Evolutionary conservation across 768 basidiomycete species (phyloP), one percentile per base, ranked within the genome.

Genomic region (Naganishia antarctica): DNA sequence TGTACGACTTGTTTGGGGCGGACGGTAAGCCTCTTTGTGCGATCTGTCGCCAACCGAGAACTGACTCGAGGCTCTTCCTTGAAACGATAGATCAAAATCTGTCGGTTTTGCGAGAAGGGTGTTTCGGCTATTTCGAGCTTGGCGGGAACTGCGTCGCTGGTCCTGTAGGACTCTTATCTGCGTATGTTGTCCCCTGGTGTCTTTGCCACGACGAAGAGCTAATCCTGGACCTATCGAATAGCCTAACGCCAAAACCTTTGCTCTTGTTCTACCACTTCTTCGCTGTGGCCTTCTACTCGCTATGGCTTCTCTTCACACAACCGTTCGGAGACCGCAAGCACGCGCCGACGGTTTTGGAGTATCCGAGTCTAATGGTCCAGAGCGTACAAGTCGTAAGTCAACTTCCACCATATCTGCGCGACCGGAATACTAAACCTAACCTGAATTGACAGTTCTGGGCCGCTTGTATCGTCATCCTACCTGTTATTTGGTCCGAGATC

Each of bases 101-200:
- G 12, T 78, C 78, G 28, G 77, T 80, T 5, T 77, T 81, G 44
- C 71, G 78, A 64, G 76, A 78, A 47, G 96, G 94, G 0, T 98
- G 96, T 78, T 96, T 99, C 83, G 91, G 90, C 73, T 99, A 98
- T 79, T 96, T 99, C 70, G 91, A 94, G 74, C 82, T 84, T 4
- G 96, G 96, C 15, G 96, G 96, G 0, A 85, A 90, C 70, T 90
- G 90, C 69, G 76, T 97, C 60, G 82, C 84, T 46, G 96, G 88
- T 0, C 96, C 96, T 0, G 91, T 97, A 9, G 87, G 86, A 9
- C 82, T 99, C 4, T 84, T 99, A 12, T 86, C 91, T 16, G 93
- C 85, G 91, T 92, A 72, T 65, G 85, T 79, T 15, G 45, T 37
- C 53, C 5, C 65, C 26, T n/a, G 25, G 26, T 29, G 25, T 28